These are phyloP conservation scores for Neoscytalidium dimidiatum DNA, from an alignment of 2,329 filamentous ascomycete genomes.

Conservation along the genomic window DNA sequence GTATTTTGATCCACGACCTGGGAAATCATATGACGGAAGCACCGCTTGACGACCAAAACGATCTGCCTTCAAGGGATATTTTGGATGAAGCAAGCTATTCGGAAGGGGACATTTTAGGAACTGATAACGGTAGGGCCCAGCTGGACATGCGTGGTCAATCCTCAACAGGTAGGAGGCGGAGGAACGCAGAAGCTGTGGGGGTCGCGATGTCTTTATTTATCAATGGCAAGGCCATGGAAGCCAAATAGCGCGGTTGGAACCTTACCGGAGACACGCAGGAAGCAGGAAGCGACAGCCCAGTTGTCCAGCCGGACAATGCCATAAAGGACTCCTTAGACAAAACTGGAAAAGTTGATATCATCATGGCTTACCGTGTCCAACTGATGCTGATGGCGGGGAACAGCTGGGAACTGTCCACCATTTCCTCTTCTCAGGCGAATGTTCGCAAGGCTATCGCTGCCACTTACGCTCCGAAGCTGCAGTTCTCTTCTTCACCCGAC, in stretches of 20 bases:
- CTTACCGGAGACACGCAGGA: neutral
- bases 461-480: neutral
- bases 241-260: neutral
- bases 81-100: too few relatives aligned
- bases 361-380: neutral
- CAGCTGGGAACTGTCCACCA: neutral
- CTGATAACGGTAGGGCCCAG: too few relatives aligned
- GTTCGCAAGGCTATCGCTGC: too few relatives aligned
- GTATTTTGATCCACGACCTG: neutral
- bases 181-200: neutral
- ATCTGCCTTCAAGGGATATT: too few relatives aligned
- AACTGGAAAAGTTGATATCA: neutral
- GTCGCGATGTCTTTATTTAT: neutral
- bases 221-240: neutral
- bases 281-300: too few relatives aligned
- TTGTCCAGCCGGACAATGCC: neutral
- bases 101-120: too few relatives aligned
- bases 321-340: neutral
- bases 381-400: neutral
- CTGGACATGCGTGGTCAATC: too few relatives aligned
- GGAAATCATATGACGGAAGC: too few relatives aligned
- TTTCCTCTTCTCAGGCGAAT: neutral
- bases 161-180: too few relatives aligned
- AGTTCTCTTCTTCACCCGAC: neutral
- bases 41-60: neutral